Evolutionary conservation across 139 green algal genomes (phyloP).

Genomic region (Pseudopediastrum boryanum): DNA sequence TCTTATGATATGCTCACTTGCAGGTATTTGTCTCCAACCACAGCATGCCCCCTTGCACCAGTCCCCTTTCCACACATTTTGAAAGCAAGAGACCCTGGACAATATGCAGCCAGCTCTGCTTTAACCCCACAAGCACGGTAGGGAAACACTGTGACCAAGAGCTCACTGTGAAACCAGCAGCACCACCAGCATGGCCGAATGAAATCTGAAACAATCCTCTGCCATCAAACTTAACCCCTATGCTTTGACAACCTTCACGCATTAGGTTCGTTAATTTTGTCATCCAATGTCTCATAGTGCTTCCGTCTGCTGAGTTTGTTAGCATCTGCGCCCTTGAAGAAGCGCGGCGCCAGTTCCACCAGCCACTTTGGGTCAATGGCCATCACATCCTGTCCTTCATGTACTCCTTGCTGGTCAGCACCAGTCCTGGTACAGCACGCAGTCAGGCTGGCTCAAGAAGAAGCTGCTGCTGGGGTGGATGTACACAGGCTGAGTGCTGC

Average conservation of each 20-base stretch:
- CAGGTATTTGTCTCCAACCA: too few relatives aligned
- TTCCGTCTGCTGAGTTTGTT: conserved; percentile 93
- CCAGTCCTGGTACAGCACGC: conserved; percentile 80
- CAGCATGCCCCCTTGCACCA: too few relatives aligned
- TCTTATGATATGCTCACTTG: too few relatives aligned
- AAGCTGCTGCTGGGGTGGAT: conserved; percentile 92
- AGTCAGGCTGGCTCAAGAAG: conserved; percentile 91
- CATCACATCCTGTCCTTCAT: conserved; percentile 91
- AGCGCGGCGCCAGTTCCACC: conserved; percentile 94
- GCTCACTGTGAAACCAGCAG: too few relatives aligned
- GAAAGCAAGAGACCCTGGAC: too few relatives aligned
- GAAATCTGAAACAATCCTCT: too few relatives aligned
- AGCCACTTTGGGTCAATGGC: conserved; percentile 97
- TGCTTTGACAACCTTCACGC: conserved; percentile 82
- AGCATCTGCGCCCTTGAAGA: conserved; percentile 94
- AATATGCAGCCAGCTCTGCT: too few relatives aligned
- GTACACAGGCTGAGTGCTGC: conserved; percentile 96
- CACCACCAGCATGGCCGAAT: too few relatives aligned
- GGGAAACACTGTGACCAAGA: too few relatives aligned
- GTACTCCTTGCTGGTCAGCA: conserved; percentile 98
- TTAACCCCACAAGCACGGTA: too few relatives aligned
- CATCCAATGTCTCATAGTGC: conserved; percentile 94
- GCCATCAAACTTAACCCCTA: conserved; percentile 71
- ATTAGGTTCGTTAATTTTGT: conserved; percentile 91
- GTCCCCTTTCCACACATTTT: too few relatives aligned